Evolutionary conservation across 345 rosid genomes (phyloP), one percentile per base, ranked within the genome.

Genomic region (Leavenworthia alabamica): DNA sequence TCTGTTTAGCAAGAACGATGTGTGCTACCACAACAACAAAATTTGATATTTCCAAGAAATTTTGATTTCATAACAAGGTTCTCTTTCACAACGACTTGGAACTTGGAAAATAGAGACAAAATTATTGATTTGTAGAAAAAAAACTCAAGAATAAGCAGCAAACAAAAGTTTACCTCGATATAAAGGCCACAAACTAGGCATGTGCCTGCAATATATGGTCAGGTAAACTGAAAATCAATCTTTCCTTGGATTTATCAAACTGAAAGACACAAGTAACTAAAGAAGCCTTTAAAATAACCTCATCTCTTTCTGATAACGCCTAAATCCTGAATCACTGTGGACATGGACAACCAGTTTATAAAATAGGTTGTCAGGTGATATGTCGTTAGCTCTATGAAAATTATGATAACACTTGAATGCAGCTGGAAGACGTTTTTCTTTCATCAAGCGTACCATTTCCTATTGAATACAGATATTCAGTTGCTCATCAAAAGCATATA

Each of bases 281-380:
- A 7, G 28, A 57, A 26, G 44, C 19, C 20, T 24, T 31, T 39
- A 60, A 68, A 66, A 73, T 60, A 43, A 93, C 99, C 97, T 89
- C 90, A 89, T 89, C 75, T 93, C 99, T 64, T 85, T 93, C 54
- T 86, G 97, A 73, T 93, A 93, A 62, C 99, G 83, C 72, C 86
- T 77, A 71, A 93, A 93, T 63, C 42, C 83, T 4, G 94, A 86
- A 75, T 89, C 99, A 55, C 85, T 81, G 51, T 57, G 88, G 60
- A 93, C 97, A 82, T 93, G 99, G 73, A 93, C 78, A 61, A 86
- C 97, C 94, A 93, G 66, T 73, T 80, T 89, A 74, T 85, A 89
- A 76, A 78, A 86, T 53, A 89, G 88, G 67, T 80, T 85, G 65
- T 85, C 91, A 63, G 68, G 74, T 16, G 99, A 85, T 29, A 76